Conservation (phyloP, 805 yeast genomes). For the Lachancea mirantina region DNA sequence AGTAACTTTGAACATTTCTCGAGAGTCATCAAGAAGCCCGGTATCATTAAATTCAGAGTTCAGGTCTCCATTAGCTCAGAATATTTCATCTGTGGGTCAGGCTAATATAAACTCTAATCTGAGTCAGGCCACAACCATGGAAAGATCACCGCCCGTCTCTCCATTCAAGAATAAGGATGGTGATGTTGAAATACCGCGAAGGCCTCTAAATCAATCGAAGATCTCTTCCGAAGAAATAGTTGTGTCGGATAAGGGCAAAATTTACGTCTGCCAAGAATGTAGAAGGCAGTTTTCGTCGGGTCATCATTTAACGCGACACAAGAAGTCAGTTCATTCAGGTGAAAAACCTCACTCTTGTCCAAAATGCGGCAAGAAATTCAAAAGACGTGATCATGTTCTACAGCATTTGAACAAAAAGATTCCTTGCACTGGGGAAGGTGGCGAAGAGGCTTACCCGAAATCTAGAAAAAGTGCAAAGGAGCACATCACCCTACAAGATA, state of each 20-base stretch:
- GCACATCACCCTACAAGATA: no score
- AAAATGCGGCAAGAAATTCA: slow-evolving; percentile 32
- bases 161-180: slow-evolving; percentile 7
- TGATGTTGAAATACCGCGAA: slow-evolving; percentile 7
- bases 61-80: slow-evolving; percentile 19
- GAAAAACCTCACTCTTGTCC: slow-evolving; percentile 34
- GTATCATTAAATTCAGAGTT: slow-evolving; percentile 19
- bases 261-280: slow-evolving; percentile 32
- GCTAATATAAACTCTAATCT: slow-evolving; percentile 15
- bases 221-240: slow-evolving; percentile 28
- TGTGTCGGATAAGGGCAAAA: slow-evolving; percentile 30
- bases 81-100: slow-evolving; percentile 17
- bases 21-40: slow-evolving; percentile 29
- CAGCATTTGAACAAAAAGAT: slow-evolving; percentile 33
- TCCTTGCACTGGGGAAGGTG: slow-evolving; percentile 21
- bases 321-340: slow-evolving; percentile 34
- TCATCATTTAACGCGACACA: slow-evolving; percentile 33
- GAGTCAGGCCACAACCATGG: slow-evolving; percentile 17
- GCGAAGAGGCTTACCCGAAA: slow-evolving; percentile 3
- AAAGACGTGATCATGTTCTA: slow-evolving; percentile 33
- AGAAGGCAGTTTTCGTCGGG: slow-evolving; percentile 33
- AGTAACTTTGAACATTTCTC: slow-evolving; percentile 28
- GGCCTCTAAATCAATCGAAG: slow-evolving; percentile 20
- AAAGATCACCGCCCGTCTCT: slow-evolving; percentile 13
- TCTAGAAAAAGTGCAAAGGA: slow-evolving; percentile 1